Conservation (phyloP, 805 yeast genomes). For the Blastobotrys mokoenaii region DNA sequence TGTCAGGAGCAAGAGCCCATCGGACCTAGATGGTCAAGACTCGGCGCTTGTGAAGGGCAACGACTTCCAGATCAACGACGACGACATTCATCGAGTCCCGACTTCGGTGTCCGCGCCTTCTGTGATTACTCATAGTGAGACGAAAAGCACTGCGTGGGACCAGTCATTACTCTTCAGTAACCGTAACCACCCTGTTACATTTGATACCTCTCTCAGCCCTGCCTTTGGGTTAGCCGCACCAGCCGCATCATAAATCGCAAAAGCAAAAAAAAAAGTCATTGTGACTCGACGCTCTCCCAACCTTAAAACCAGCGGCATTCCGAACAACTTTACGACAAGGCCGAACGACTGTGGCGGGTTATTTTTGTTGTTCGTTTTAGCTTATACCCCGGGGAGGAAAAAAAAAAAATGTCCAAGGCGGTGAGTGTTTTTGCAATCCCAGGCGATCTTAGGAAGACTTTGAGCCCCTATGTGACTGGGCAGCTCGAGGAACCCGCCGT, state of each 20-base stretch:
- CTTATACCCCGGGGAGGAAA: background rate
- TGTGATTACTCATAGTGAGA: no score
- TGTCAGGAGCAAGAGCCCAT: background rate
- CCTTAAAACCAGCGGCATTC: no score
- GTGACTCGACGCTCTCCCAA: no score
- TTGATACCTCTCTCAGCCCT: constrained; percentile 3
- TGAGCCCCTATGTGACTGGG: background rate
- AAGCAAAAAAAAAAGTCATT: background rate
- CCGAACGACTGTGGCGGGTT: no score
- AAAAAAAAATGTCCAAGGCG: background rate
- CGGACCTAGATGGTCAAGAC: background rate
- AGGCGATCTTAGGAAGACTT: background rate
- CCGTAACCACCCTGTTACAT: constrained; percentile 2
- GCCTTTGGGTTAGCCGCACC: constrained; percentile 5
- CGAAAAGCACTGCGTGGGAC: no score
- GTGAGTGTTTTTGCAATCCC: background rate
- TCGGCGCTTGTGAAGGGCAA: background rate
- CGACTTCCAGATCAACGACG: constrained; percentile 2
- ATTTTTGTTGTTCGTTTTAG: no score
- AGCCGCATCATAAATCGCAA: background rate
- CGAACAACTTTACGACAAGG: no score
- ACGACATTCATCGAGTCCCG: background rate
- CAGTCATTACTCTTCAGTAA: no score
- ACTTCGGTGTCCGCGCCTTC: background rate
- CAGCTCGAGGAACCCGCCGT: background rate